Percentiles rank a stretch among this genome's conserved stretches.
These are phyloP conservation scores for Lodderomyces orthopsilosis DNA, from an alignment of 1,139 yeast genomes.

Conservation along the genomic window DNA sequence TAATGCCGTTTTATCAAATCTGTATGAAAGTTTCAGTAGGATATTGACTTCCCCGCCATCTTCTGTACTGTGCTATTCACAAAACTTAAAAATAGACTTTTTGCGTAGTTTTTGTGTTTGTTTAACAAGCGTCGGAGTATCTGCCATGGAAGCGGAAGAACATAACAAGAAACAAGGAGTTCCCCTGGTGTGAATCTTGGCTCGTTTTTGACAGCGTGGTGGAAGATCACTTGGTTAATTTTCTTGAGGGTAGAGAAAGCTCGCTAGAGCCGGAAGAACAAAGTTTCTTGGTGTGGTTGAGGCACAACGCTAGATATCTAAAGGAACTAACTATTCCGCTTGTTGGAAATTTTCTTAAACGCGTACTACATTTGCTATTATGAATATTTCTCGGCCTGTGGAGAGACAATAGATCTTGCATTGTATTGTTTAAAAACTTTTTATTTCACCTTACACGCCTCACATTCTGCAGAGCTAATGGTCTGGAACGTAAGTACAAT, in stretches of 20 bases:
- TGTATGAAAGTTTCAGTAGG: too few relatives aligned
- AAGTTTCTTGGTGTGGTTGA: neutral
- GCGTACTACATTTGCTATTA: neutral
- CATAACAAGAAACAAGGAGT: neutral
- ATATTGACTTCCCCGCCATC: neutral
- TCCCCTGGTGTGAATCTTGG: neutral
- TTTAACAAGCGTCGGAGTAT: neutral
- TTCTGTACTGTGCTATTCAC: neutral
- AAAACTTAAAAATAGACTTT: neutral
- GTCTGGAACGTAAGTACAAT: too few relatives aligned
- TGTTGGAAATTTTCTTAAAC: neutral
- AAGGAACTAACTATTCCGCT: neutral
- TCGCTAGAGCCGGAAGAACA: neutral
- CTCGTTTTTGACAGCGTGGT: neutral
- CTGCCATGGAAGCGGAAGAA: slow-evolving; percentile 1
- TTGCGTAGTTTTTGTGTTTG: neutral
- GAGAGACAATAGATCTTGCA: neutral
- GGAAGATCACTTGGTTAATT: neutral
- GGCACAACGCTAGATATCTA: too few relatives aligned
- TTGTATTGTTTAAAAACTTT: neutral
- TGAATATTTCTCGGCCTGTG: neutral
- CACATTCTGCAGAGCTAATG: too few relatives aligned
- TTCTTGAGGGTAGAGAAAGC: neutral
- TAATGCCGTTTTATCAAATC: too few relatives aligned
- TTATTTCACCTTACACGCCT: too few relatives aligned